phyloP scores from a whole-genome alignment of 2,329 filamentous ascomycete species.

The Trichophyton benhamiae region DNA sequence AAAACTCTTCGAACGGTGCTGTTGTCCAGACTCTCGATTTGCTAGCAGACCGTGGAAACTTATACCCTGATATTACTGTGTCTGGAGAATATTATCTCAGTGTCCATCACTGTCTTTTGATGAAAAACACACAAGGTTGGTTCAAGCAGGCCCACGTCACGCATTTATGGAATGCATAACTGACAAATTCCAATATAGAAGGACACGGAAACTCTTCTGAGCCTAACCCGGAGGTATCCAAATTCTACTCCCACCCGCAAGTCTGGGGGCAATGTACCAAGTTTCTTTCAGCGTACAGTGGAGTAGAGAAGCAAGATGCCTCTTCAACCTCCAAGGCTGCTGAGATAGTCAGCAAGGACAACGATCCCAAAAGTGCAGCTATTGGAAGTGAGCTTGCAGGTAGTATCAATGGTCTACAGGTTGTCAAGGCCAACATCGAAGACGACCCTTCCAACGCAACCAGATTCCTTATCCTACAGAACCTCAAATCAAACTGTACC shows the following conservation, averaged over 20 bases:
- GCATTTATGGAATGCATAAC: neutral
- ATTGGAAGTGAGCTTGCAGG: constrained; percentile 68
- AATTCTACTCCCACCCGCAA: constrained; percentile 86
- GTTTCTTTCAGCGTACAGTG: constrained; percentile 60
- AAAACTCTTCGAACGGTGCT: constrained; percentile 90
- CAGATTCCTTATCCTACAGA: constrained; percentile 35
- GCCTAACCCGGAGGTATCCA: constrained; percentile 46
- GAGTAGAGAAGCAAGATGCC: constrained; percentile 68
- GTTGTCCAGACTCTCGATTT: constrained; percentile 85
- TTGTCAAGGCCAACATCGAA: constrained; percentile 46
- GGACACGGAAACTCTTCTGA: neutral
- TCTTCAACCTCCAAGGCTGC: constrained; percentile 78
- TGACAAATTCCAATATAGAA: neutral
- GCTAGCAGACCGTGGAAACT: constrained; percentile 58
- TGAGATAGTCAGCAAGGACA: constrained; percentile 53
- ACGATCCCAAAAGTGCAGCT: constrained; percentile 53
- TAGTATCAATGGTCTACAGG: constrained; percentile 50
- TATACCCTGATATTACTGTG: constrained; percentile 58
- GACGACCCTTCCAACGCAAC: constrained; percentile 37
- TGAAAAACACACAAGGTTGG: constrained; percentile 17
- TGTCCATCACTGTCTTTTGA: constrained; percentile 79
- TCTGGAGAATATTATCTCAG: constrained; percentile 75
- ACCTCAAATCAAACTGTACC: constrained; percentile 21
- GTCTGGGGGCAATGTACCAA: constrained; percentile 80
- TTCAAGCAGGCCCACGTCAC: neutral